These are phyloP conservation scores for Plectosphaerella plurivora DNA, from an alignment of 2,329 filamentous ascomycete genomes.

Conservation along the genomic window DNA sequence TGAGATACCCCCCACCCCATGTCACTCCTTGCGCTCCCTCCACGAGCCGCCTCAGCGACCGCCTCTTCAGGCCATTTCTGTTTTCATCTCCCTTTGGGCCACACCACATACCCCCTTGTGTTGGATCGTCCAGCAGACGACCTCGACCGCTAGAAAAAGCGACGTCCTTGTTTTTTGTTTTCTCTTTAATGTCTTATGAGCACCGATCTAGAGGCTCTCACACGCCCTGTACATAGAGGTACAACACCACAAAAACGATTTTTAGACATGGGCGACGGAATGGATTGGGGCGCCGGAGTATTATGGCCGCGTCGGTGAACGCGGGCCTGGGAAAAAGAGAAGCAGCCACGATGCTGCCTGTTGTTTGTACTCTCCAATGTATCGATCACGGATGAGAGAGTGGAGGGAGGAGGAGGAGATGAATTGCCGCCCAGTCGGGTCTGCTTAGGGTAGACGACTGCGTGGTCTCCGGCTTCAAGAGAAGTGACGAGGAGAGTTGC, in stretches of 20 bases:
- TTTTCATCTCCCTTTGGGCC: not conserved
- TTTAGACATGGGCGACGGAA: constrained; percentile 7
- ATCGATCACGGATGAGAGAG: not conserved
- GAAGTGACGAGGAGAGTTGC: constrained; percentile 2
- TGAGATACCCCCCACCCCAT: too few relatives aligned
- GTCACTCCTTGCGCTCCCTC: too few relatives aligned
- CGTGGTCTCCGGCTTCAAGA: constrained; percentile 2
- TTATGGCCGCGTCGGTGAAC: too few relatives aligned
- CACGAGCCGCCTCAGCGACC: not conserved
- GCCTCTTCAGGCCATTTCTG: not conserved
- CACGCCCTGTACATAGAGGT: too few relatives aligned
- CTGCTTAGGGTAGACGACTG: not conserved
- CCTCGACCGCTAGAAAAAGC: too few relatives aligned
- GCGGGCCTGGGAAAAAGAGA: too few relatives aligned
- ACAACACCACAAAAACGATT: constrained; percentile 1
- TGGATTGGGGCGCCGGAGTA: constrained; percentile 7
- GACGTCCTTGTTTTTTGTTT: too few relatives aligned
- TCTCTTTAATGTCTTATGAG: too few relatives aligned
- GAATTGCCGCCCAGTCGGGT: not conserved
- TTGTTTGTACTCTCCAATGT: not conserved
- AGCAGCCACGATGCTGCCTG: too few relatives aligned
- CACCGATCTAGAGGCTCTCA: too few relatives aligned
- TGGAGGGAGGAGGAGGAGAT: not conserved
- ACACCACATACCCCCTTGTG: not conserved
- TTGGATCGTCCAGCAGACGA: too few relatives aligned